phyloP scores from a whole-genome alignment of 2,329 filamentous ascomycete genomes.

The Cadophora sp. region DNA sequence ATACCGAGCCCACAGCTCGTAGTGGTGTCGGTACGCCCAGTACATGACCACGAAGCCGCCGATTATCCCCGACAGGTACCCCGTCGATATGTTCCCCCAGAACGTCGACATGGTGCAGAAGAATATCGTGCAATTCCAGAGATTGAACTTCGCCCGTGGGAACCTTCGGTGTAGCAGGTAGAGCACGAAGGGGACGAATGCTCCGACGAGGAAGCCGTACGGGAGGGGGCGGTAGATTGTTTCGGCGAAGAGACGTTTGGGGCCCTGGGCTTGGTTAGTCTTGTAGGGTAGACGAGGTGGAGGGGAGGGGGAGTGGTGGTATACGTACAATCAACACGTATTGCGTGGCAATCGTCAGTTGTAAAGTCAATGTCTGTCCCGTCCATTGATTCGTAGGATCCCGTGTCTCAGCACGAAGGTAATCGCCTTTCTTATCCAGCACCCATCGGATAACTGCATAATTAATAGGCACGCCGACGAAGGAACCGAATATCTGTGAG shows the following conservation, averaged over 20 bases:
- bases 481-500: slow-evolving; percentile 64
- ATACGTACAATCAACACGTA: slow-evolving; percentile 61
- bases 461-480: slow-evolving; percentile 66
- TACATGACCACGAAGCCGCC: slow-evolving; percentile 68
- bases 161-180: slow-evolving; percentile 60
- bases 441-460: slow-evolving; percentile 68
- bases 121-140: slow-evolving; percentile 69
- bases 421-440: slow-evolving; percentile 61
- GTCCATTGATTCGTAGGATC: slow-evolving; percentile 69
- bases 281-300: not conserved
- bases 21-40: slow-evolving; percentile 61
- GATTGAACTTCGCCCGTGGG: slow-evolving; percentile 57
- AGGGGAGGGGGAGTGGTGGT: not conserved
- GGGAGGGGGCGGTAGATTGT: slow-evolving; percentile 56
- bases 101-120: slow-evolving; percentile 61
- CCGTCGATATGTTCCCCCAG: slow-evolving; percentile 67
- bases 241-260: slow-evolving; percentile 56
- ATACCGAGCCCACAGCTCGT: slow-evolving; percentile 64
- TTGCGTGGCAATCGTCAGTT: slow-evolving; percentile 62
- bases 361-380: slow-evolving; percentile 58
- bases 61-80: slow-evolving; percentile 62
- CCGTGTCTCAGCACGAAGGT: slow-evolving; percentile 54
- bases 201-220: slow-evolving; percentile 61
- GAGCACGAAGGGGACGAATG: slow-evolving; percentile 53
- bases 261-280: slow-evolving; percentile 46